These are phyloP conservation scores for Alternaria triticina DNA, from an alignment of 2,329 filamentous ascomycete species.

Conservation along the genomic window DNA sequence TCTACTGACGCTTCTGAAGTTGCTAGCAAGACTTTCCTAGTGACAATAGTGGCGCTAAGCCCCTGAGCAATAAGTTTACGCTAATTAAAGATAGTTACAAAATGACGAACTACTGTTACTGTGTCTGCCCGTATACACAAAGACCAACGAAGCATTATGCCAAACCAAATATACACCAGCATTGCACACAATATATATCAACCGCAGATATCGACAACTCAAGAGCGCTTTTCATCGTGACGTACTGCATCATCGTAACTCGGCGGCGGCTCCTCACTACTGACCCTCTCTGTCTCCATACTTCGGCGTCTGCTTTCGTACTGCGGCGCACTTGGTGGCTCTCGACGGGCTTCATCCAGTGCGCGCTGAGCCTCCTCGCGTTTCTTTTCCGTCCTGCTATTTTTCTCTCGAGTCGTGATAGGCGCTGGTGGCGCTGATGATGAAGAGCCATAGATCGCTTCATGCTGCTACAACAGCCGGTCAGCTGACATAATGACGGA, in stretches of 20 bases:
- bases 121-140: no score
- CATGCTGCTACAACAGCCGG: constrained; percentile 17
- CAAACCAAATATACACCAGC: neutral
- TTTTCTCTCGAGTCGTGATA: constrained; percentile 5
- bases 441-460: constrained; percentile 18
- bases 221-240: constrained; percentile 1
- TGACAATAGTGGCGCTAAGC: neutral
- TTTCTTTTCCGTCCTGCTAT: constrained; percentile 12
- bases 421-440: constrained; percentile 10
- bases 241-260: constrained; percentile 19
- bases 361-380: constrained; percentile 14
- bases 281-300: constrained; percentile 15
- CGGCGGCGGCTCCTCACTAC: constrained; percentile 20
- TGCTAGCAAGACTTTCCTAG: neutral
- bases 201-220: neutral
- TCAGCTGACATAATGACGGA: neutral
- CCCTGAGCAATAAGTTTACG: neutral
- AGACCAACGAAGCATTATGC: neutral
- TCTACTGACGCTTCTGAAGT: neutral
- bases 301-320: constrained; percentile 16
- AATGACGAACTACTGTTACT: neutral
- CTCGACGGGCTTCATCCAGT: constrained; percentile 11
- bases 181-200: neutral
- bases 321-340: constrained; percentile 4
- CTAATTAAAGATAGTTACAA: neutral